Percentiles rank a stretch among this genome's conserved stretches.
Evolutionary conservation across 768 basidiomycete genomes (phyloP).

Genomic region (Pulveroboletus frians): DNA sequence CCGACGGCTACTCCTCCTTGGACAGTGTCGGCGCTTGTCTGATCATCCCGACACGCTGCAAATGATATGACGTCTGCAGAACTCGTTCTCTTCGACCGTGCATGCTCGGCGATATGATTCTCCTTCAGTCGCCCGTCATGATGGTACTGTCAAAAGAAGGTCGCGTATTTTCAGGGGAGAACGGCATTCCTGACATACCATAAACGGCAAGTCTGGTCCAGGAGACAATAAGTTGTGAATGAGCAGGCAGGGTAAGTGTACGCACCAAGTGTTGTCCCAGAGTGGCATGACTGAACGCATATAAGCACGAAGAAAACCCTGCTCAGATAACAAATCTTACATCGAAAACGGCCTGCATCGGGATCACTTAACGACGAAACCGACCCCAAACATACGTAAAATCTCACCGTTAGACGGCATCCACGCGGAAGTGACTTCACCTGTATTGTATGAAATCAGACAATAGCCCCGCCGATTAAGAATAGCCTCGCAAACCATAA

Average conservation of each 20-base stretch:
- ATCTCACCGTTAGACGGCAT: conserved; percentile 55
- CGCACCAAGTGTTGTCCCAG: conserved; percentile 43
- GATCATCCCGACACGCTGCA: conserved; percentile 64
- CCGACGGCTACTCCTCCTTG: too few species aligned
- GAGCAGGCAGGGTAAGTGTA: background rate
- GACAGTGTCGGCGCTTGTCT: conserved; percentile 70
- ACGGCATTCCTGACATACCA: conserved; percentile 14
- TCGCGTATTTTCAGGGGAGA: background rate
- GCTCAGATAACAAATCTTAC: conserved; percentile 29
- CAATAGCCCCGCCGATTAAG: background rate
- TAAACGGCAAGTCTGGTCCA: conserved; percentile 23
- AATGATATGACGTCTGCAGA: conserved; percentile 80
- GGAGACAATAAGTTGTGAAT: background rate
- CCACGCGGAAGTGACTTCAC: conserved; percentile 56
- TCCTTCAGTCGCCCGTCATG: conserved; percentile 52
- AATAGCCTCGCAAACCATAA: conserved; percentile 31
- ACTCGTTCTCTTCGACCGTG: conserved; percentile 43
- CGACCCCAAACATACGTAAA: background rate
- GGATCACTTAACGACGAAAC: background rate
- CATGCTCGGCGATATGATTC: conserved; percentile 32
- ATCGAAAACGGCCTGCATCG: conserved; percentile 40
- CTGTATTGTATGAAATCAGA: conserved; percentile 17
- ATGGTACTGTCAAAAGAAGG: conserved; percentile 42
- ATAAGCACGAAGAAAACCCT: background rate
- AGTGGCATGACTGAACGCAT: conserved; percentile 40